A percentile compares a stretch with the other conserved stretches of the same genome.
Evolutionary conservation across 306 rosid species (phyloP).

Genomic region (Trifolium subterraneum): DNA sequence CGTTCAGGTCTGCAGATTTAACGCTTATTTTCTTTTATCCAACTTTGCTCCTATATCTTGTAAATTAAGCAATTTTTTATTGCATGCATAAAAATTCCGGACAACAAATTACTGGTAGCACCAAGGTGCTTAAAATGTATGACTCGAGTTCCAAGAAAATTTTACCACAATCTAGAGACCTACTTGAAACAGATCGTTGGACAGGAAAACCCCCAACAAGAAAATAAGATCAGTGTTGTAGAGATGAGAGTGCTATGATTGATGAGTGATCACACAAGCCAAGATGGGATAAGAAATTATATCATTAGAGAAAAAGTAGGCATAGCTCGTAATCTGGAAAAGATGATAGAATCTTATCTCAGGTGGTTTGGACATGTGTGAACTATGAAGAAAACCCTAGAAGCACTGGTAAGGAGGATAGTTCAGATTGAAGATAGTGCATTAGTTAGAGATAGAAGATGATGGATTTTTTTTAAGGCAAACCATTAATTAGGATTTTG

Average conservation of each 20-base stretch:
- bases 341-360: constrained; percentile 7
- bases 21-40: constrained; percentile 5
- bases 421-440: constrained; percentile 12
- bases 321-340: background rate
- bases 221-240: constrained; percentile 12
- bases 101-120: background rate
- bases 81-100: constrained; percentile 9
- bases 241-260: constrained; percentile 3
- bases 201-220: background rate
- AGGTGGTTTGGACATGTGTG: background rate
- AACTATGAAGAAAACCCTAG: background rate
- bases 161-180: background rate
- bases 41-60: constrained; percentile 29
- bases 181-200: constrained; percentile 12
- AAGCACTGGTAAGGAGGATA: background rate
- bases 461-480: background rate
- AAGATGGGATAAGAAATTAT: constrained; percentile 5
- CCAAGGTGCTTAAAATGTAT: constrained; percentile 21
- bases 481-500: background rate
- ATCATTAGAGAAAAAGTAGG: background rate
- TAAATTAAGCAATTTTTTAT: constrained; percentile 25
- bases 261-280: background rate
- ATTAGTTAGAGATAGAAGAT: background rate
- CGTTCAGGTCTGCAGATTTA: constrained; percentile 72
- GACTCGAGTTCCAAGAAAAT: background rate